Conservation (phyloP, 768 basidiomycete genomes). For the Candolleomyces aberdarensis region DNA sequence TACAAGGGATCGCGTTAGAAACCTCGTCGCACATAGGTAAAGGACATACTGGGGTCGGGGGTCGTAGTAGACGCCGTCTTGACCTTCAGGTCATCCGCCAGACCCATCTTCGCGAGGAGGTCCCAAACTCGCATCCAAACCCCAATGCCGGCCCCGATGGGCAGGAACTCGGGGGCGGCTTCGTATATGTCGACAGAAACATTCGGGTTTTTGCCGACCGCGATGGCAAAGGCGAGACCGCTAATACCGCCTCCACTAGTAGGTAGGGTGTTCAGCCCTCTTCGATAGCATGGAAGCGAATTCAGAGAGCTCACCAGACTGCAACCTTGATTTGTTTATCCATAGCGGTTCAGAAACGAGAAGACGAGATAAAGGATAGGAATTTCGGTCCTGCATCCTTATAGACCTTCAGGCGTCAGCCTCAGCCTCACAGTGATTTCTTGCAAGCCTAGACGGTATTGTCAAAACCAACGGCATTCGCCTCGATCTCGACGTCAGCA, state of each 20-base stretch:
- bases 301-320: slow-evolving; percentile 1
- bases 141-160: slow-evolving; percentile 43
- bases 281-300: background rate
- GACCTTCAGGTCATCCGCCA: slow-evolving; percentile 29
- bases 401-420: background rate
- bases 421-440: background rate
- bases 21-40: background rate
- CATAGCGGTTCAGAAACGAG: background rate
- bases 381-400: background rate
- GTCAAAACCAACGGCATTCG: no score
- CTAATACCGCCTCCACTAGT: slow-evolving; percentile 39
- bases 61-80: slow-evolving; percentile 8
- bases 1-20: no score
- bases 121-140: slow-evolving; percentile 42
- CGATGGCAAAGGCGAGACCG: slow-evolving; percentile 34
- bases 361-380: background rate
- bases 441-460: no score
- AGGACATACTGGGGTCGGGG: slow-evolving; percentile 3
- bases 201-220: slow-evolving; percentile 21
- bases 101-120: slow-evolving; percentile 35
- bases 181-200: slow-evolving; percentile 41
- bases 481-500: no score
- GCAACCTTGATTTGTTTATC: slow-evolving; percentile 5
- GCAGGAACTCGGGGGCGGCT: slow-evolving; percentile 33
- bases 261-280: background rate